Conservation (phyloP, 768 basidiomycete species). For the Favolaschia claudopus region DNA sequence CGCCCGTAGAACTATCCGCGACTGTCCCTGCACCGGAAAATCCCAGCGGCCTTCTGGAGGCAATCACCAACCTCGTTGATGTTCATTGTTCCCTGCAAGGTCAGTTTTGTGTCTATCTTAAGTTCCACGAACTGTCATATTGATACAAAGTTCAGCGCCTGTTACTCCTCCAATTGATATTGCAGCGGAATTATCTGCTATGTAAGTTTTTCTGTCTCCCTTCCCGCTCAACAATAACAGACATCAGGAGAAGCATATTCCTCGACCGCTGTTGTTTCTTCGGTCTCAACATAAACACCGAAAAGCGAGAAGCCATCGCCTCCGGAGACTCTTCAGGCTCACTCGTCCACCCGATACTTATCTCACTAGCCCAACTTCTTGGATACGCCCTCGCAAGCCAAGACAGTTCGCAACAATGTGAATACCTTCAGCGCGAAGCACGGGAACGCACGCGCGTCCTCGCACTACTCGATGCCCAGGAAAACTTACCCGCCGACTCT, state of each 20-base stretch:
- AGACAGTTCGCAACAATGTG: background rate
- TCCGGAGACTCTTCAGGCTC: conserved; percentile 6
- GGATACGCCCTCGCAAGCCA: conserved; percentile 10
- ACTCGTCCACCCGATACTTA: conserved; percentile 3
- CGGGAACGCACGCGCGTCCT: background rate
- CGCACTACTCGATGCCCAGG: background rate
- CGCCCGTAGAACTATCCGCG: no score
- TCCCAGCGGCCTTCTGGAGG: no score
- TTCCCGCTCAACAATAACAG: background rate
- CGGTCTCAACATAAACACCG: background rate
- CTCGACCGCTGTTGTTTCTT: conserved; percentile 7
- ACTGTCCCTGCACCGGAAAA: no score
- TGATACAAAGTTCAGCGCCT: no score
- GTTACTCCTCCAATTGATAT: no score
- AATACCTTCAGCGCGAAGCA: background rate
- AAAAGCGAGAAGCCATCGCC: conserved; percentile 12
- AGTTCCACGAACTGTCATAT: no score
- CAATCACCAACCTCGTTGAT: no score
- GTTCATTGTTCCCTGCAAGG: no score
- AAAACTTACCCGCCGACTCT: background rate
- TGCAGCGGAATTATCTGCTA: background rate
- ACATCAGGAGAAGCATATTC: conserved; percentile 13
- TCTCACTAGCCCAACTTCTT: conserved; percentile 1
- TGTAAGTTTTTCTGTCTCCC: background rate
- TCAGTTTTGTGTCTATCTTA: no score